Percentiles rank a stretch among this genome's conserved stretches.
phyloP scores from a whole-genome alignment of 768 basidiomycete species.

The Pholiota conissans region DNA sequence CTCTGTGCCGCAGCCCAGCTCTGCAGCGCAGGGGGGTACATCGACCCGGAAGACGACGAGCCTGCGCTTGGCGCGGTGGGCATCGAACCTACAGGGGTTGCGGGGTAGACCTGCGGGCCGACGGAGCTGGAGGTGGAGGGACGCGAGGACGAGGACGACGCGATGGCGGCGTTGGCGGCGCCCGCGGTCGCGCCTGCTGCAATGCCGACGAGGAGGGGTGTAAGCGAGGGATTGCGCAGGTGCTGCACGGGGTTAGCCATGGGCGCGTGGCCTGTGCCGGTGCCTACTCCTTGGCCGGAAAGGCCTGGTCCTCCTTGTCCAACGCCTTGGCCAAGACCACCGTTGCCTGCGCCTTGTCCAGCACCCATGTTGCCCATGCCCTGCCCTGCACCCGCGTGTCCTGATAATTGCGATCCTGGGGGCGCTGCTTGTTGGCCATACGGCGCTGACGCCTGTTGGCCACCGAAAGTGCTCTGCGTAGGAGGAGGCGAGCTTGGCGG shows the following conservation, averaged over 20 bases:
- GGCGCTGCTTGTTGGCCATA: conserved; percentile 5
- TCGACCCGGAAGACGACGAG: conserved; percentile 2
- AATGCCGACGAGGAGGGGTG: conserved; percentile 25
- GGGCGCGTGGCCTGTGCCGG: conserved; percentile 3
- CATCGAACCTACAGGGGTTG: too few relatives aligned
- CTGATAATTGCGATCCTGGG: too few relatives aligned
- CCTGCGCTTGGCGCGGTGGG: conserved; percentile 9
- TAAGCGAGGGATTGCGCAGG: conserved; percentile 22
- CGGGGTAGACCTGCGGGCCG: too few relatives aligned
- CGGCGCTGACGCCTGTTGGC: neutral
- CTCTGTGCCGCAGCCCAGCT: too few relatives aligned
- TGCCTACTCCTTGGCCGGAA: neutral
- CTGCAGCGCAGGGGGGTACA: conserved; percentile 19
- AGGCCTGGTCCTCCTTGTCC: conserved; percentile 2
- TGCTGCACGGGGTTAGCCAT: conserved; percentile 10
- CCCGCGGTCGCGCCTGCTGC: conserved; percentile 16
- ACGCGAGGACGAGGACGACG: conserved; percentile 34
- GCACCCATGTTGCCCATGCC: too few relatives aligned
- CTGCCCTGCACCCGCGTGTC: neutral
- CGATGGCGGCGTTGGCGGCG: conserved; percentile 9
- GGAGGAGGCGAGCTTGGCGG: conserved; percentile 36
- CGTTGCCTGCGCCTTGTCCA: neutral
- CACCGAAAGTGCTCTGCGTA: conserved; percentile 31
- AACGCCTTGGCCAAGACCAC: neutral
- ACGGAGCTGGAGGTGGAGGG: too few relatives aligned